Percentiles rank a stretch among this genome's conserved stretches.
phyloP scores from a whole-genome alignment of 257 asterid species.

The Rauvolfia tetraphylla region DNA sequence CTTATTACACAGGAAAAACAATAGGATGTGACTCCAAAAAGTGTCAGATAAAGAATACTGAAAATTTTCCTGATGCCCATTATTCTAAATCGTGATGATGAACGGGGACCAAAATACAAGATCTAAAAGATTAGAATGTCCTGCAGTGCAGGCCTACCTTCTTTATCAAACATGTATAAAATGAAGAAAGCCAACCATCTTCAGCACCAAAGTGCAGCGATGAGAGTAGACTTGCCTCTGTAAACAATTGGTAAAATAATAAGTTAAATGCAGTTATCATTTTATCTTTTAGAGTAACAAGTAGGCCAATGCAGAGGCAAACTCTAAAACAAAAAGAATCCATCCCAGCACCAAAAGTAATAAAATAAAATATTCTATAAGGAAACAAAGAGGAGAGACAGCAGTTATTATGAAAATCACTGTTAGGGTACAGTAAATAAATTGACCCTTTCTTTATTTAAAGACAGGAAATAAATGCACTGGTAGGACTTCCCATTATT shows the following conservation, averaged over 20 bases:
- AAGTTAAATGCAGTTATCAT: background rate
- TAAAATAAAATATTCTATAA: background rate
- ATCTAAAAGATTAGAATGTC: background rate
- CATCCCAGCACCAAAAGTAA: background rate
- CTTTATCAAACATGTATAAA: constrained; percentile 85
- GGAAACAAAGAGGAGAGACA: background rate
- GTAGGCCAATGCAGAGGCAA: background rate
- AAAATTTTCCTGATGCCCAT: background rate
- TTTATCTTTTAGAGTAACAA: background rate
- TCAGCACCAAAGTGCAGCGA: constrained; percentile 74
- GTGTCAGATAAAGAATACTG: background rate
- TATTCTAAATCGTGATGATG: background rate
- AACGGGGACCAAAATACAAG: background rate
- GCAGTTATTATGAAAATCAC: background rate
- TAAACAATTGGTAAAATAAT: constrained; percentile 22
- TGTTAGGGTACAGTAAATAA: background rate
- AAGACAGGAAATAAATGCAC: background rate
- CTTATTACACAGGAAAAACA: constrained; percentile 13
- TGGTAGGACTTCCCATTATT: background rate
- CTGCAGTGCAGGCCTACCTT: constrained; percentile 49
- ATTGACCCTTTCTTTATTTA: background rate
- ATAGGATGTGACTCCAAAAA: constrained; percentile 7
- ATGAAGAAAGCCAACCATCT: constrained; percentile 96
- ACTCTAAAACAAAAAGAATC: background rate
- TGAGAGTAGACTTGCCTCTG: constrained; percentile 72